phyloP scores from a whole-genome alignment of 2,329 filamentous ascomycete species.

The Sclerotinia sclerotiorum region DNA sequence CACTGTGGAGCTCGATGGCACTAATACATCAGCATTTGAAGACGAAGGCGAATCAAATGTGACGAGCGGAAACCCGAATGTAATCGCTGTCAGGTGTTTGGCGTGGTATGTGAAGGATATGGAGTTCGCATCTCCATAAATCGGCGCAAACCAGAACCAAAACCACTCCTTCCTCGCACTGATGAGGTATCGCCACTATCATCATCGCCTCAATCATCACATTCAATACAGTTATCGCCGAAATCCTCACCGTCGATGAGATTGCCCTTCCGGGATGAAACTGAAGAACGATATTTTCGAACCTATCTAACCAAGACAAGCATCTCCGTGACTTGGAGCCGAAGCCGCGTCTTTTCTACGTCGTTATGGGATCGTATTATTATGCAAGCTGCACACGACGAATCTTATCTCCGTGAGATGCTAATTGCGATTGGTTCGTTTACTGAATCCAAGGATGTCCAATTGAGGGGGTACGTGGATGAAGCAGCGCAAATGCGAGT shows the following conservation, averaged over 20 bases:
- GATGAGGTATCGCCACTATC: background rate
- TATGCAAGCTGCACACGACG: conserved; percentile 60
- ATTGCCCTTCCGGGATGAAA: conserved; percentile 45
- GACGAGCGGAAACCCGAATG: conserved; percentile 22
- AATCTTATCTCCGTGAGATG: conserved; percentile 59
- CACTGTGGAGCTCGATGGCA: background rate
- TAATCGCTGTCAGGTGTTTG: conserved; percentile 15
- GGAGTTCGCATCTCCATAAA: conserved; percentile 7
- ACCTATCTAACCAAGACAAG: conserved; percentile 16
- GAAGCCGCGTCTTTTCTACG: conserved; percentile 51
- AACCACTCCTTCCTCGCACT: conserved; percentile 5
- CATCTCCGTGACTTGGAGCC: conserved; percentile 47
- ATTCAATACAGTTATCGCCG: background rate
- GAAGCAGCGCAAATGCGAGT: conserved; percentile 15
- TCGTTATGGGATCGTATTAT: conserved; percentile 62
- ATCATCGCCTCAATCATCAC: background rate
- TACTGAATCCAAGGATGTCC: conserved; percentile 18
- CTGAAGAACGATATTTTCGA: conserved; percentile 37
- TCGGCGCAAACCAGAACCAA: background rate
- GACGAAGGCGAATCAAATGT: conserved; percentile 23
- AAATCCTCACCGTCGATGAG: conserved; percentile 9
- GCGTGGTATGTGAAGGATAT: conserved; percentile 21
- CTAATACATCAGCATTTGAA: conserved; percentile 8
- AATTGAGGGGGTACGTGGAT: background rate
- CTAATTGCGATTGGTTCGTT: conserved; percentile 64